Conservation (phyloP, 148 eudicot species). For the Hydrangea macrophylla region DNA sequence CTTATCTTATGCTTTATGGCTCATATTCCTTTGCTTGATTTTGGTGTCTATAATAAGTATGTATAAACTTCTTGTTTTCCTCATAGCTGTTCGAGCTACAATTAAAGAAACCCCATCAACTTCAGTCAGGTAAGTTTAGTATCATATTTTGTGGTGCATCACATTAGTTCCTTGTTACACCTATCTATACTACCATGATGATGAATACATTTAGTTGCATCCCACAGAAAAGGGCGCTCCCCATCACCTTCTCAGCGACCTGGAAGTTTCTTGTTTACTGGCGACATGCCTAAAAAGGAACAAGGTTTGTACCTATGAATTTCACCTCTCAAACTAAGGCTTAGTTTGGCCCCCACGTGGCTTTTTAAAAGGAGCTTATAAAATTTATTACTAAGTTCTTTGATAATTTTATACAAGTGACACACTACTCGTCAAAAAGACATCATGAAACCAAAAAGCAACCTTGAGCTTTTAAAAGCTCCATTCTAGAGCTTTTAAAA, state of each 20-base stretch:
- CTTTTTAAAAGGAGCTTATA: no score
- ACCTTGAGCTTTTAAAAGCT: no score
- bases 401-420: no score
- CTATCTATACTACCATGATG: background rate
- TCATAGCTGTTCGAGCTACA: slow-evolving; percentile 63
- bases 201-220: background rate
- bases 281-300: slow-evolving; percentile 48
- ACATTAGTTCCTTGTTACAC: background rate
- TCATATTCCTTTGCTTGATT: background rate
- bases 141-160: background rate
- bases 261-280: slow-evolving; percentile 48
- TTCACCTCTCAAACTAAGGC: background rate
- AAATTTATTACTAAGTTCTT: no score
- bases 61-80: slow-evolving; percentile 4
- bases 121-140: slow-evolving; percentile 42
- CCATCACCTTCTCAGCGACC: slow-evolving; percentile 61
- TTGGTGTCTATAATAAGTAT: background rate
- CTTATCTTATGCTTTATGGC: background rate
- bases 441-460: no score
- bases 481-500: no score
- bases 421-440: no score
- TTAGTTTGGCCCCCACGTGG: no score
- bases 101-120: slow-evolving; percentile 52
- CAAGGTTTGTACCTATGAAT: slow-evolving; percentile 38
- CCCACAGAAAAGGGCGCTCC: slow-evolving; percentile 58